Percentiles rank a stretch among this genome's conserved stretches.
Evolutionary conservation across 2,329 filamentous ascomycete genomes (phyloP).

Genomic region (Fusarium papillatum): DNA sequence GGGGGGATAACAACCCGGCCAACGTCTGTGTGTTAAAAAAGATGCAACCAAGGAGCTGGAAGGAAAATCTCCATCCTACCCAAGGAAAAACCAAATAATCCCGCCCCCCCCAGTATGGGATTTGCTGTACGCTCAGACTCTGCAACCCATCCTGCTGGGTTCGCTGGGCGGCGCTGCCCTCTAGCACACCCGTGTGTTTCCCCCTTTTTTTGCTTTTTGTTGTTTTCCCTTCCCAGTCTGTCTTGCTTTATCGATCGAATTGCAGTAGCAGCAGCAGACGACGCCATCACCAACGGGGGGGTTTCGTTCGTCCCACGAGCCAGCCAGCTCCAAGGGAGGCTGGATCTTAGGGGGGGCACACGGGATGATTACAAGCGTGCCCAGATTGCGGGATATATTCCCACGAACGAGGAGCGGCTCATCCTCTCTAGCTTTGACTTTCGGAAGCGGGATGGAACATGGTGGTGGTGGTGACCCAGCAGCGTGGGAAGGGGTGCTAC

Average conservation of each 20-base stretch:
- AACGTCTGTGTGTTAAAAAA: constrained; percentile 27
- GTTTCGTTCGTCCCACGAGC: neutral
- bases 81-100: constrained; percentile 23
- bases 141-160: constrained; percentile 28
- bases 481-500: constrained; percentile 6
- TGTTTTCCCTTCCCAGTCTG: constrained; percentile 1
- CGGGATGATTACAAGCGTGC: neutral
- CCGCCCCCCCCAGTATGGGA: constrained; percentile 13
- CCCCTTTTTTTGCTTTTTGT: constrained; percentile 6
- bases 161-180: constrained; percentile 10
- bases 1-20: neutral
- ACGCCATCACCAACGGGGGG: neutral
- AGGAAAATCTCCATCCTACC: constrained; percentile 5
- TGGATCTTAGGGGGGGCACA: neutral
- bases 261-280: neutral
- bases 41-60: constrained; percentile 8
- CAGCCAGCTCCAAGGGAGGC: neutral
- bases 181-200: neutral
- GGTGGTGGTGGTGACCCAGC: neutral
- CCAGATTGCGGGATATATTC: neutral
- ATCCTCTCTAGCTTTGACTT: neutral
- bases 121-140: constrained; percentile 38
- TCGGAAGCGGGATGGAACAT: constrained; percentile 9
- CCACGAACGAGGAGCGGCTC: neutral
- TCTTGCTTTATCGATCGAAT: constrained; percentile 10